phyloP scores from a whole-genome alignment of 139 green algal genomes.

The Gonium pectorale region DNA sequence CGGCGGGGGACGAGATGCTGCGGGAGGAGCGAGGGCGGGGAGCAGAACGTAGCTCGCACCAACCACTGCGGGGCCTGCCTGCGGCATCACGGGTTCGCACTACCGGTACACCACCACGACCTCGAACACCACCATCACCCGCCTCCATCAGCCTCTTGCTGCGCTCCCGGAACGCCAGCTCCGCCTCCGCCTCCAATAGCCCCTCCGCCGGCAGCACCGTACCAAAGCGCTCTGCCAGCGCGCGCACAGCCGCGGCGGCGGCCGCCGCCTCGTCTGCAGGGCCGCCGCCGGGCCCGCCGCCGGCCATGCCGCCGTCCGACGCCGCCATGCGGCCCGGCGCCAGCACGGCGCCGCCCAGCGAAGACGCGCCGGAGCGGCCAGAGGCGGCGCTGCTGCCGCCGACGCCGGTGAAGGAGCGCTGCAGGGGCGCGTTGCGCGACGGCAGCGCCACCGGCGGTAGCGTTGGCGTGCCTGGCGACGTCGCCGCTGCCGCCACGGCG shows the following conservation, averaged over 20 bases:
- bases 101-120: neutral
- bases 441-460: too few relatives aligned
- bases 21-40: neutral
- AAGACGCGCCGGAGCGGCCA: neutral
- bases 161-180: neutral
- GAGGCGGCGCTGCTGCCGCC: neutral
- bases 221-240: slow-evolving; percentile 7
- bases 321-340: too few relatives aligned
- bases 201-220: neutral
- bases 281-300: neutral
- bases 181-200: neutral
- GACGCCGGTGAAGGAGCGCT: neutral
- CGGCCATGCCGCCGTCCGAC: neutral
- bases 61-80: neutral
- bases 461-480: neutral
- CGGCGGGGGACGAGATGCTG: neutral
- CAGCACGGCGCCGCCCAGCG: neutral
- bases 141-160: slow-evolving; percentile 16
- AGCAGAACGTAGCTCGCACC: neutral
- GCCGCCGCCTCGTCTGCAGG: neutral
- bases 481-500: too few relatives aligned
- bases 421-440: neutral
- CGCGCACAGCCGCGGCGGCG: neutral
- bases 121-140: neutral
- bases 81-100: neutral